Evolutionary conservation across 495 filamentous ascomycete genomes (phyloP), one percentile per base, ranked within the genome.

Genomic region (Hypomontagnella submonticulosa): DNA sequence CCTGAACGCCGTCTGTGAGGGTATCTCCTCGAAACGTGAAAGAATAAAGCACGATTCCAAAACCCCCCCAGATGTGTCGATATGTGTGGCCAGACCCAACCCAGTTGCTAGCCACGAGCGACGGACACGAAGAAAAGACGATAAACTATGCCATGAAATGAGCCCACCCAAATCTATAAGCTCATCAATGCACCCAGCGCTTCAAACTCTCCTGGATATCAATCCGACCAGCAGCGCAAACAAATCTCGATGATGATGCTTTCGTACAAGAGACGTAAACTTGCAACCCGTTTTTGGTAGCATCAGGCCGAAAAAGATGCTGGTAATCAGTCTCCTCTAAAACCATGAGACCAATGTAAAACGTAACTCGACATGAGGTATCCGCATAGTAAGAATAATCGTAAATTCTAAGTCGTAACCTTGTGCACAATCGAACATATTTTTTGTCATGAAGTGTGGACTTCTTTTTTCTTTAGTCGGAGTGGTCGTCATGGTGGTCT

Each of bases 401-500:
- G 38, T 61, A 46, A 64, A 51, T 57, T 69, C 53, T 68, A 66
- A 60, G 60, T 69, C 54, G 55, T 64, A 58, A 68, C 23, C 59
- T 63, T 48, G 55, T 40, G 61, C 47, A 69, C 48, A 67, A 57
- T 70, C 57, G 58, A 56, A 61, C 42, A 47, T 55, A 56, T 66
- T 60, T n/a, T 49, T 62, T 61, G 49, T 70, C 63, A 46, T 70
- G 20, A 63, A 59, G 60, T 50, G 51, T 69, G 40, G 40, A 56
- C 30, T 53, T 49, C 54, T 63, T 42, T 57, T 58, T 27, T 52
- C 37, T 64, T 69, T 72, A 81, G 50, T 80, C 77, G 19, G 79
- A 81, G 41, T 83, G 76, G 66, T 83, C 79, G 27, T 79, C 79
- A 53, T 82, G 76, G 59, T 83, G 80, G 56, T 79, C 79, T 49